phyloP scores from a whole-genome alignment of 306 rosid genomes.

The Cercis canadensis region DNA sequence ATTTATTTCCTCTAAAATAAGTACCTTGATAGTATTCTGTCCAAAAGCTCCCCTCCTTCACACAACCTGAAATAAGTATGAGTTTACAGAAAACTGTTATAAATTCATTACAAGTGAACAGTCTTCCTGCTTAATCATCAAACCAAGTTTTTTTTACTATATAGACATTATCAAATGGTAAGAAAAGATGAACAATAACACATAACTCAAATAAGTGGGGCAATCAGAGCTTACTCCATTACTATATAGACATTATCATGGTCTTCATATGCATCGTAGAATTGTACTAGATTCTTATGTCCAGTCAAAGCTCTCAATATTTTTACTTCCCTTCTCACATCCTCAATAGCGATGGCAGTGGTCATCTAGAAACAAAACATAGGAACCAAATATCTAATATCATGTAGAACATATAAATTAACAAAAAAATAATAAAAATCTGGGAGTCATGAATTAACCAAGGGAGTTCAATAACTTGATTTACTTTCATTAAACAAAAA shows the following conservation, averaged over 20 bases:
- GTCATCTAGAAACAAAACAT: slow-evolving; percentile 73
- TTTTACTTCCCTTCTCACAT: slow-evolving; percentile 95
- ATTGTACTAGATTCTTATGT: slow-evolving; percentile 73
- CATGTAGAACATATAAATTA: background rate
- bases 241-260: slow-evolving; percentile 87
- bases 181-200: slow-evolving; percentile 5
- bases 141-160: background rate
- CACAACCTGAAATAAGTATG: slow-evolving; percentile 65
- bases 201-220: slow-evolving; percentile 17
- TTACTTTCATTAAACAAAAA: background rate
- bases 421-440: background rate
- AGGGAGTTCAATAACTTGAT: background rate
- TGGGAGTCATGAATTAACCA: background rate
- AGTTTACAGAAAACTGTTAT: slow-evolving; percentile 1
- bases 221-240: slow-evolving; percentile 78
- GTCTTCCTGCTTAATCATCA: slow-evolving; percentile 2
- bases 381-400: slow-evolving; percentile 22
- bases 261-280: slow-evolving; percentile 86
- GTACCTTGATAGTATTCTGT: slow-evolving; percentile 88
- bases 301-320: slow-evolving; percentile 90
- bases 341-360: slow-evolving; percentile 93
- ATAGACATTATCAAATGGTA: background rate
- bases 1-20: slow-evolving; percentile 23
- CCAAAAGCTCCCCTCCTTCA: slow-evolving; percentile 97
- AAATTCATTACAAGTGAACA: slow-evolving; percentile 18